These are phyloP conservation scores for Aspergillus heteromorphus DNA, from an alignment of 495 filamentous ascomycete species.

Conservation along the genomic window DNA sequence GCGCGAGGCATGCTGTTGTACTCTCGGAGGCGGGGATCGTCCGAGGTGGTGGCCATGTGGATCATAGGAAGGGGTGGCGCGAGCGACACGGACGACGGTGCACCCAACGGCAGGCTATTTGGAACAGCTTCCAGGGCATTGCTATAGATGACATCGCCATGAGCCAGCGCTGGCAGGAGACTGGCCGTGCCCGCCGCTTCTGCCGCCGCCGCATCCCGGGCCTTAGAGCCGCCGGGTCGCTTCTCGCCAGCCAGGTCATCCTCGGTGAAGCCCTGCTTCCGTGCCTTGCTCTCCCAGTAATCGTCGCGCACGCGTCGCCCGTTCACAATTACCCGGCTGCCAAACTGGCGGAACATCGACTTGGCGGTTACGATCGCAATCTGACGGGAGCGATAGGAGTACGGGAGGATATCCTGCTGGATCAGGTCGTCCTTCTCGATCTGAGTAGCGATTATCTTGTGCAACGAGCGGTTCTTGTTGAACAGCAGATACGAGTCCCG, in stretches of 20 bases:
- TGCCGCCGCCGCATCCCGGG: constrained; percentile 62
- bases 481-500: constrained; percentile 96
- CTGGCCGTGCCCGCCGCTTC: constrained; percentile 40
- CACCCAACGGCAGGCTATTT: constrained; percentile 64
- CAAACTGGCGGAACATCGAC: constrained; percentile 99
- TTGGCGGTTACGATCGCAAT: constrained; percentile 98
- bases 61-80: constrained; percentile 74
- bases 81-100: constrained; percentile 55
- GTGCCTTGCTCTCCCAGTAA: constrained; percentile 96
- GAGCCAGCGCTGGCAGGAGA: constrained; percentile 52
- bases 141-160: constrained; percentile 78
- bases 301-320: constrained; percentile 92
- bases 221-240: constrained; percentile 84
- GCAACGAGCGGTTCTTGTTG: constrained; percentile 97
- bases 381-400: constrained; percentile 95
- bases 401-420: constrained; percentile 88
- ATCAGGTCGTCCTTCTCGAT: constrained; percentile 96
- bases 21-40: constrained; percentile 73
- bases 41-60: constrained; percentile 67
- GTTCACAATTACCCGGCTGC: constrained; percentile 86
- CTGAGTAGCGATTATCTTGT: constrained; percentile 97
- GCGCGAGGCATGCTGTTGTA: constrained; percentile 79
- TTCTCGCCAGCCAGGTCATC: constrained; percentile 96
- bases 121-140: constrained; percentile 61
- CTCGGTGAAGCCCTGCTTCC: constrained; percentile 97